Evolutionary conservation across 495 filamentous ascomycete genomes (phyloP).

Genomic region (Pseudomonodictys pantanalensis): DNA sequence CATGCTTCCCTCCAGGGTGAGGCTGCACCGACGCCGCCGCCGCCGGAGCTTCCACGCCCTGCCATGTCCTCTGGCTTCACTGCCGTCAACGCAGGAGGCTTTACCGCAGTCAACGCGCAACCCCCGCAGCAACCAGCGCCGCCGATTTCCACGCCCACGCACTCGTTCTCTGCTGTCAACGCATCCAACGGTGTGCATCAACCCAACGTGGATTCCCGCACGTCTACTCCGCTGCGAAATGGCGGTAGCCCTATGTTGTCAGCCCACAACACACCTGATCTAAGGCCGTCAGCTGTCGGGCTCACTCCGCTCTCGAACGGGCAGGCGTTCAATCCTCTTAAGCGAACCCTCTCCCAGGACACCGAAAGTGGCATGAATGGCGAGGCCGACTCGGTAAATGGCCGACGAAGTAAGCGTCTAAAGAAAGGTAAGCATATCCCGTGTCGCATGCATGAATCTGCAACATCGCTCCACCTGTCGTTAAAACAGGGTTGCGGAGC

Average conservation of each 20-base stretch:
- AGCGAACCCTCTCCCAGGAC: conserved; percentile 81
- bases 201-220: conserved; percentile 49
- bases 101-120: conserved; percentile 54
- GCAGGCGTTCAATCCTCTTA: conserved; percentile 58
- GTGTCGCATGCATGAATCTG: conserved; percentile 23
- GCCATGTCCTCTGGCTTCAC: conserved; percentile 66
- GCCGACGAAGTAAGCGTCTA: conserved; percentile 84
- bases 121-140: conserved; percentile 10
- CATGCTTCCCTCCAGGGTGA: conserved; percentile 59
- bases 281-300: conserved; percentile 51
- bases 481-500: conserved; percentile 29
- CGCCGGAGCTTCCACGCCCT: conserved; percentile 49
- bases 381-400: conserved; percentile 66
- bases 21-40: conserved; percentile 45
- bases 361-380: conserved; percentile 58
- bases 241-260: conserved; percentile 54
- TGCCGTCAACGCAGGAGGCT: conserved; percentile 72
- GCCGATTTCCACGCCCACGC: conserved; percentile 19
- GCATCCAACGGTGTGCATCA: conserved; percentile 52
- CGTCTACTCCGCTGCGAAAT: conserved; percentile 45
- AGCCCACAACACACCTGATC: conserved; percentile 58
- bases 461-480: conserved; percentile 22
- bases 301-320: conserved; percentile 56
- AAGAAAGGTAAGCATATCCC: conserved; percentile 70
- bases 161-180: conserved; percentile 80